Evolutionary conservation across 768 basidiomycete species (phyloP).

Genomic region (Termitomyces sp.): DNA sequence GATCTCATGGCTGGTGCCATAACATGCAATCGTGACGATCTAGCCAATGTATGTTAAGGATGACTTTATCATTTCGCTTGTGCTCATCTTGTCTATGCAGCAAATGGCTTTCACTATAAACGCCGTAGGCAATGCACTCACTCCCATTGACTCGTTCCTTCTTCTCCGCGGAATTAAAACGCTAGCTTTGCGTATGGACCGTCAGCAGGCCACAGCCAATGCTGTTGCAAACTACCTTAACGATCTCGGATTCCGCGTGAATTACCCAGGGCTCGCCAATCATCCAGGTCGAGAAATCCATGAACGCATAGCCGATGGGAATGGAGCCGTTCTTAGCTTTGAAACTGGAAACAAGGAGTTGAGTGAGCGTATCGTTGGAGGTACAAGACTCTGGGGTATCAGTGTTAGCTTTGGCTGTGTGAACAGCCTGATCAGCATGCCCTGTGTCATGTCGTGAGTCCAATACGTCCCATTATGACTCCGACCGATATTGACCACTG

Average conservation of each 20-base stretch:
- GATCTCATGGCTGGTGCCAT: constrained; percentile 99
- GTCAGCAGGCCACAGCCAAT: constrained; percentile 80
- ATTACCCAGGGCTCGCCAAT: constrained; percentile 83
- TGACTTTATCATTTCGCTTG: not conserved
- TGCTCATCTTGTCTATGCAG: constrained; percentile 29
- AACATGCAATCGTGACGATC: constrained; percentile 84
- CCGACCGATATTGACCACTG: constrained; percentile 8
- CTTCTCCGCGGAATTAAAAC: constrained; percentile 95
- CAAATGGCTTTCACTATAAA: constrained; percentile 91
- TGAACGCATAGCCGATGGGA: constrained; percentile 82
- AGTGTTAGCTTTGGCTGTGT: constrained; percentile 98
- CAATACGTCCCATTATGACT: constrained; percentile 4
- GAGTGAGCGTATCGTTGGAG: constrained; percentile 90
- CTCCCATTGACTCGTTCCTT: constrained; percentile 95
- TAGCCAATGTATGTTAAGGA: constrained; percentile 60
- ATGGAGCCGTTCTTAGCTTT: constrained; percentile 92
- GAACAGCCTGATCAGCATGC: constrained; percentile 98
- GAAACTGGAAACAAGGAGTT: constrained; percentile 87
- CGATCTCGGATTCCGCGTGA: constrained; percentile 79
- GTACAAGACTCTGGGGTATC: constrained; percentile 93
- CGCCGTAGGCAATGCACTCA: constrained; percentile 87
- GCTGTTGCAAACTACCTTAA: constrained; percentile 84
- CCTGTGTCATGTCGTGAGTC: constrained; percentile 98
- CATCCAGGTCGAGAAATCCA: constrained; percentile 90
- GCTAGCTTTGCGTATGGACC: constrained; percentile 91